Evolutionary conservation across 176 grass and related monocot genomes (phyloP).

Genomic region (Ensete ventricosum): DNA sequence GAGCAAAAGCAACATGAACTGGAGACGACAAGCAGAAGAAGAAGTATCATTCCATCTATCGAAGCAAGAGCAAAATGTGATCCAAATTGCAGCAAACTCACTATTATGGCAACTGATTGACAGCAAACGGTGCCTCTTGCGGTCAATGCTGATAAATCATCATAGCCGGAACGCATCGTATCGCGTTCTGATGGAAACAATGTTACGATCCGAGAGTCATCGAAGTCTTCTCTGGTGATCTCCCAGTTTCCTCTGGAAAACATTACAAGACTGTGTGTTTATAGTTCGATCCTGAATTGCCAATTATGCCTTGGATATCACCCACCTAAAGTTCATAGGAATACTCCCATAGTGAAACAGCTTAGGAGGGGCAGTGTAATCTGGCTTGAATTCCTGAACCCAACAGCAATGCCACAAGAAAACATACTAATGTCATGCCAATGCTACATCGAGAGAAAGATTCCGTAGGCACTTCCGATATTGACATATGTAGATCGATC

Average conservation of each 20-base stretch:
- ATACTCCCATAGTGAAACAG: constrained; percentile 41
- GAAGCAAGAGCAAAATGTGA: neutral
- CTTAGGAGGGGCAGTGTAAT: constrained; percentile 41
- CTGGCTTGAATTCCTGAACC: constrained; percentile 43
- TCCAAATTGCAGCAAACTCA: constrained; percentile 11
- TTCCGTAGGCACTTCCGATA: no score
- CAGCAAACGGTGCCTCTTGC: constrained; percentile 34
- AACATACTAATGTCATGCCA: neutral
- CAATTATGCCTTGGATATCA: neutral
- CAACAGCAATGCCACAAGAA: neutral
- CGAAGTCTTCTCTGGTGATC: constrained; percentile 15
- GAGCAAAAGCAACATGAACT: constrained; percentile 51
- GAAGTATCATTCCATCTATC: neutral
- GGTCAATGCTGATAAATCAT: constrained; percentile 15
- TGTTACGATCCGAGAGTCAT: constrained; percentile 32
- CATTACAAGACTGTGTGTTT: neutral
- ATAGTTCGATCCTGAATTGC: neutral
- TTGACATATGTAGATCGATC: no score
- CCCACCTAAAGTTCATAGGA: constrained; percentile 54
- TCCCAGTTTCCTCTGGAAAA: constrained; percentile 27
- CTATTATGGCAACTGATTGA: constrained; percentile 42
- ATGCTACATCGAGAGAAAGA: neutral
- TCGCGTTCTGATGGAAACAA: constrained; percentile 13
- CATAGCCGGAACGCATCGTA: constrained; percentile 19
- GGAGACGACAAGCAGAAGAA: neutral